Base-by-base conservation (phyloP, 2,329 filamentous ascomycete genomes). In the Aureobasidium sp. region DNA sequence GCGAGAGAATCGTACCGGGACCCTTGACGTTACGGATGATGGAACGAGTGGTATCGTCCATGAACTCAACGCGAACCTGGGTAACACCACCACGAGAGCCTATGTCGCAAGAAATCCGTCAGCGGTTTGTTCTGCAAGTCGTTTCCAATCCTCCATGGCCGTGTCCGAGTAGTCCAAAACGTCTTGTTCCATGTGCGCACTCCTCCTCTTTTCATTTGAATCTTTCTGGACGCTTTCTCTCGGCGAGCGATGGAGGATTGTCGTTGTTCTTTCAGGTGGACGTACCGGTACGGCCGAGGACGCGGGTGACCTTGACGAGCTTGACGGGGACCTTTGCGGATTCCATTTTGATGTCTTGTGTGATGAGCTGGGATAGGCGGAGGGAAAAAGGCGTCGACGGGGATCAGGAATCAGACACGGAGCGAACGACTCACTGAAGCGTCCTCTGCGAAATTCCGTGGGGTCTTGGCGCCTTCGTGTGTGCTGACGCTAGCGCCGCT, bases 21-120 rank as follows among this genome's bases (percentile, higher is more conserved):
- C 95, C 96, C 93, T 99, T 99, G 87, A 99, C 96, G 92, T 99
- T 99, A 81, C 96, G 94, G 89, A 99, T 99, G 85, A 99, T 99
- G 85, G 90, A 94, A 86, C 96, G 93, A 84, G 93, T 96, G 80
- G 93, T 93, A 87, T 99, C 95, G 88, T 98, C 96, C 94, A 99
- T 97, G 91, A 98, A 98, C 87, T 98, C 96, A 83, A 99, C 95
- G 86, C 95, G 94, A 80, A 98, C 96, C 88, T 99, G 96, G 82
- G 96, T 99, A 81, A 99, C 96, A 94, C 96, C 96, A 93, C 96
- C 96, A 86, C 96, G 95, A 82, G 96, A 99, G 83, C 96, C 96
- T 98, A 73, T 70, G 47, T 51, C 36, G 45, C 54, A 50, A 38
- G 38, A 64, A 40, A 59, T 54, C 53, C 53, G 54, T 65, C 63